Evolutionary conservation across 1,284 basidiomycete genomes (phyloP).

Genomic region (Ustilago cynodontis): DNA sequence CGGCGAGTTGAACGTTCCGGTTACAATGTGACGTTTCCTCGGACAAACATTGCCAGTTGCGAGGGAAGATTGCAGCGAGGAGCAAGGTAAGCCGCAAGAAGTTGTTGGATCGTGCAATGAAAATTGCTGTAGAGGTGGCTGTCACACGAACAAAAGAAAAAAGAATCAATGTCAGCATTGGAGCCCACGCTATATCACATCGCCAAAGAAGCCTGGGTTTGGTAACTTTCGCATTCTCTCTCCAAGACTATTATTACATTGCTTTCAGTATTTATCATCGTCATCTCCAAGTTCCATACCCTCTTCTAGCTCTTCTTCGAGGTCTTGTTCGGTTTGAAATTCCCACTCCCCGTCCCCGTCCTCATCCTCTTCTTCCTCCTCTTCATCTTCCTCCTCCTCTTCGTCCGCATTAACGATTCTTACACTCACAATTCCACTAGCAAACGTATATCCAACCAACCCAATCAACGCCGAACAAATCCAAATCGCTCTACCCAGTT

Average conservation of each 20-base stretch:
- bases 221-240: neutral
- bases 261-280: too few relatives aligned
- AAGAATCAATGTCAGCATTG: neutral
- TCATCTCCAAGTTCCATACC: conserved; percentile 22
- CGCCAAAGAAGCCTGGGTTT: too few relatives aligned
- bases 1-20: conserved; percentile 61
- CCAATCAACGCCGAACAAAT: conserved; percentile 56
- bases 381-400: conserved; percentile 26
- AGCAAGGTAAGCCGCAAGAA: neutral
- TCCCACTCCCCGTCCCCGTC: conserved; percentile 17
- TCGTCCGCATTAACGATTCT: conserved; percentile 32
- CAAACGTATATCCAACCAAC: conserved; percentile 56
- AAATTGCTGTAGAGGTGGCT: neutral
- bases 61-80: too few relatives aligned
- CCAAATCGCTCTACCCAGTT: conserved; percentile 53
- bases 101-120: conserved; percentile 20
- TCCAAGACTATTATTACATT: too few relatives aligned
- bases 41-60: too few relatives aligned
- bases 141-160: neutral
- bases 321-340: conserved; percentile 25
- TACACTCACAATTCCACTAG: conserved; percentile 62
- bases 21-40: conserved; percentile 42
- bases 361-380: conserved; percentile 30
- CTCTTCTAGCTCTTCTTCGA: conserved; percentile 31
- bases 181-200: neutral